phyloP scores from a whole-genome alignment of 305 asterid genomes.

The Solanum hybrid region DNA sequence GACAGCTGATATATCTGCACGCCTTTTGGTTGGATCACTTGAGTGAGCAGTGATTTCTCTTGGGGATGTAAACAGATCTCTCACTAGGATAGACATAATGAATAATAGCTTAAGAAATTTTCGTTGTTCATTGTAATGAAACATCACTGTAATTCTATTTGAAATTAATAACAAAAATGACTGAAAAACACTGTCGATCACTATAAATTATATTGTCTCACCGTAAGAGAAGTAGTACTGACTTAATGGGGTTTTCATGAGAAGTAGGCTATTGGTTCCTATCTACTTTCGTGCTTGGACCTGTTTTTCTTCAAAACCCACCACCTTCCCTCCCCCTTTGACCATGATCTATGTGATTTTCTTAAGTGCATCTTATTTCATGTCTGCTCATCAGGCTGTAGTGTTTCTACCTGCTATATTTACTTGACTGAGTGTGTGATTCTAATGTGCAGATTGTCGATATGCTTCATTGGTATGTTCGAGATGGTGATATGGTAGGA shows the following conservation, averaged over 20 bases:
- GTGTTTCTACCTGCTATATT: neutral
- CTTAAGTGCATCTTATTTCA: neutral
- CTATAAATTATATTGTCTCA: neutral
- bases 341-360: neutral
- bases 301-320: neutral
- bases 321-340: neutral
- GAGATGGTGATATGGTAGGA: slow-evolving; percentile 83
- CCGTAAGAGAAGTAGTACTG: neutral
- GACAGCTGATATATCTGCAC: neutral
- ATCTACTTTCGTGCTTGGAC: neutral
- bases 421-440: slow-evolving; percentile 10
- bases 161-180: neutral
- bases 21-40: neutral
- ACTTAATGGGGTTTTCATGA: neutral
- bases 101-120: neutral
- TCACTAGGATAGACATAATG: neutral
- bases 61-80: neutral
- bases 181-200: neutral
- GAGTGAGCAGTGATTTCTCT: neutral
- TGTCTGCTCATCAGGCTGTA: neutral
- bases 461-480: slow-evolving; percentile 67
- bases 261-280: neutral
- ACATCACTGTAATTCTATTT: neutral
- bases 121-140: neutral
- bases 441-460: slow-evolving; percentile 61